Percentiles rank a stretch among this genome's conserved stretches.
Evolutionary conservation across 2,329 filamentous ascomycete species (phyloP).

Genomic region (Aureobasidium uvarum): DNA sequence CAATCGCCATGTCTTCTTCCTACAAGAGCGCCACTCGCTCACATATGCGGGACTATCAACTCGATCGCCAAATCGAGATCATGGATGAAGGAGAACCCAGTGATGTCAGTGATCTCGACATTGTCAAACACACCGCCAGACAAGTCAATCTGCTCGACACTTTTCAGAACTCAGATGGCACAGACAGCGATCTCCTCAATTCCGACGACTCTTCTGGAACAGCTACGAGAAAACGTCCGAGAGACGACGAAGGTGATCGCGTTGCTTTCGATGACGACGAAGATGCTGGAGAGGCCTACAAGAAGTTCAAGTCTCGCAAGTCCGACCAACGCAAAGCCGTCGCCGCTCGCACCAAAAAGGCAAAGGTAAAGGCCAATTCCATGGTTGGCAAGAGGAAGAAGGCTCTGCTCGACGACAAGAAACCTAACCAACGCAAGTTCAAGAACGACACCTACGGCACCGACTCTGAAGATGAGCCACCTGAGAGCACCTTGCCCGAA

Average conservation of each 20-base stretch:
- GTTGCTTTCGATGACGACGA: conserved; percentile 49
- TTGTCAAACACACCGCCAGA: conserved; percentile 19
- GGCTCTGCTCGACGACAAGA: conserved; percentile 27
- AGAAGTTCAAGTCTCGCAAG: conserved; percentile 62
- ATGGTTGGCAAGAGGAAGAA: conserved; percentile 41
- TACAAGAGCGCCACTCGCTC: conserved; percentile 15
- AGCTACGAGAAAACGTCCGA: conserved; percentile 9
- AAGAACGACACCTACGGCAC: conserved; percentile 34
- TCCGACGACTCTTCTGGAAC: neutral
- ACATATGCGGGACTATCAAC: conserved; percentile 10
- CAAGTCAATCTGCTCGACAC: conserved; percentile 15
- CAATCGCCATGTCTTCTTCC: conserved; percentile 2
- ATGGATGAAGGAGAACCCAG: conserved; percentile 18
- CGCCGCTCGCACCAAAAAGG: conserved; percentile 50
- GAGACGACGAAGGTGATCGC: conserved; percentile 15
- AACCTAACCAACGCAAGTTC: neutral
- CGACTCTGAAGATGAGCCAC: conserved; percentile 52
- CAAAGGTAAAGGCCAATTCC: conserved; percentile 43
- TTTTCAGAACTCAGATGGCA: conserved; percentile 7
- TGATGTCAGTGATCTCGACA: conserved; percentile 21
- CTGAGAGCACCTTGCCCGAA: conserved; percentile 64
- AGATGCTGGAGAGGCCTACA: conserved; percentile 56
- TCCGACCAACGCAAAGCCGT: conserved; percentile 53
- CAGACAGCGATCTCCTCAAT: neutral
- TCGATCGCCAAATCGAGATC: conserved; percentile 8